Conservation (phyloP, 192 early-diverging fungal genomes). For the Gaertneriomyces sp. region DNA sequence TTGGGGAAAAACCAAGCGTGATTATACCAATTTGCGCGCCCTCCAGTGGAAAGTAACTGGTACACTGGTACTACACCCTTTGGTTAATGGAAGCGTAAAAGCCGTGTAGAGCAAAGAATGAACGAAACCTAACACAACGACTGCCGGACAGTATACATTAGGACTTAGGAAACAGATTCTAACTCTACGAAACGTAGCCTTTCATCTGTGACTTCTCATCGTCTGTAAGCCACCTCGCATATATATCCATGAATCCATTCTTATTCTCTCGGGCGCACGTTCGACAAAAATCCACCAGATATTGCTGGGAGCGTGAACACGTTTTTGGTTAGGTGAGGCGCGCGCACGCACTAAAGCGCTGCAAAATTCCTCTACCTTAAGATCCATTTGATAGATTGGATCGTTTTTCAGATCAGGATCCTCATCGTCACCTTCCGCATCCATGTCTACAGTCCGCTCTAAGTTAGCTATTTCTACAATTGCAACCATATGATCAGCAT, state of each 20-base stretch:
- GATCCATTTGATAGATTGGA: conserved; percentile 30
- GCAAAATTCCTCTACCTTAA: conserved; percentile 22
- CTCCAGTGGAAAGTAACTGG: too few species aligned
- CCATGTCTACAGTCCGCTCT: conserved; percentile 5
- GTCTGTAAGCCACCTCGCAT: conserved; percentile 10
- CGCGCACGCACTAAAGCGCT: too few species aligned
- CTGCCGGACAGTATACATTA: too few species aligned
- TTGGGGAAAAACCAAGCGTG: too few species aligned
- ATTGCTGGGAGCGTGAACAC: conserved; percentile 4
- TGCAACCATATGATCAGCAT: neutral
- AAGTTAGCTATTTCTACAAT: neutral
- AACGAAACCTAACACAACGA: too few species aligned
- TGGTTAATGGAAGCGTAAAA: too few species aligned
- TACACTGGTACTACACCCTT: too few species aligned
- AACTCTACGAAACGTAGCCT: too few species aligned
- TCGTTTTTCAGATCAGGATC: conserved; percentile 29
- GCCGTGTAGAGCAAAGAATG: too few species aligned
- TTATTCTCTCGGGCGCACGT: conserved; percentile 6
- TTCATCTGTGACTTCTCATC: conserved; percentile 11
- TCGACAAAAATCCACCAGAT: conserved; percentile 21
- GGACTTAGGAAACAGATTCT: too few species aligned
- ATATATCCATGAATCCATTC: conserved; percentile 8
- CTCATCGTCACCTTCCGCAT: conserved; percentile 22
- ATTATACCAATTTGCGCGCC: too few species aligned
- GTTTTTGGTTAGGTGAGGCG: too few species aligned